These are phyloP conservation scores for Cytospora mali DNA, from an alignment of 2,329 filamentous ascomycete genomes.

Conservation along the genomic window DNA sequence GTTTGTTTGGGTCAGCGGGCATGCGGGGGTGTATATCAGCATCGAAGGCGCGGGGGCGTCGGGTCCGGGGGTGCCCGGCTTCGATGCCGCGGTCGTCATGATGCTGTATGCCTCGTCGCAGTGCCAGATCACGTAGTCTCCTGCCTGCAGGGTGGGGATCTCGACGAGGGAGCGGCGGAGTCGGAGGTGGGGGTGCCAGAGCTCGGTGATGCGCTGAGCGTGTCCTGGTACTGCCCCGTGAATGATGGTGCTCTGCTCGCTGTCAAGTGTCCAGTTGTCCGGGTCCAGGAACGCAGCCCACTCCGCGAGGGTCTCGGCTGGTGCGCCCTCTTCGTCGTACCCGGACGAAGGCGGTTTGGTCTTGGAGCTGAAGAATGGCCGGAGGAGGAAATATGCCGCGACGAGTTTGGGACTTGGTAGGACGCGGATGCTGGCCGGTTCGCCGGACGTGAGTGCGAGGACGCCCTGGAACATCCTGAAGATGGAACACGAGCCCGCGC, in stretches of 20 bases:
- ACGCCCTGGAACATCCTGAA: slow-evolving; percentile 63
- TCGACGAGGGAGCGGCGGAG: slow-evolving; percentile 57
- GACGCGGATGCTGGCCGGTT: slow-evolving; percentile 50
- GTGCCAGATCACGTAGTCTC: slow-evolving; percentile 63
- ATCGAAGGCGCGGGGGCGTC: slow-evolving; percentile 44
- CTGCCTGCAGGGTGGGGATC: slow-evolving; percentile 56
- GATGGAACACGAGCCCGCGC: slow-evolving; percentile 59
- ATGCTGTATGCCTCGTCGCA: slow-evolving; percentile 61
- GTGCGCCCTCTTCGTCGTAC: slow-evolving; percentile 30
- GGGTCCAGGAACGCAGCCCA: slow-evolving; percentile 57
- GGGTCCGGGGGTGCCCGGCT: slow-evolving; percentile 38
- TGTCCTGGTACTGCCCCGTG: slow-evolving; percentile 61
- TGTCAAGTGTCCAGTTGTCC: slow-evolving; percentile 49
- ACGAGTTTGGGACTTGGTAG: slow-evolving; percentile 52
- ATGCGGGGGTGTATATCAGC: slow-evolving; percentile 58
- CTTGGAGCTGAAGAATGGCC: slow-evolving; percentile 56
- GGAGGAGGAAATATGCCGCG: slow-evolving; percentile 51
- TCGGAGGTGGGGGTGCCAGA: slow-evolving; percentile 60
- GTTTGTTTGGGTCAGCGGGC: slow-evolving; percentile 59
- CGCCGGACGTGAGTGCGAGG: slow-evolving; percentile 55
- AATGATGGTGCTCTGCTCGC: slow-evolving; percentile 57
- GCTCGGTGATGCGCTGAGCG: slow-evolving; percentile 59
- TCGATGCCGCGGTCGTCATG: slow-evolving; percentile 42
- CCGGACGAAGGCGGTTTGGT: slow-evolving; percentile 43
- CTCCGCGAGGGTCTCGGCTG: slow-evolving; percentile 40